phyloP scores from a whole-genome alignment of 805 yeast species.

The Lachancea meyersii region DNA sequence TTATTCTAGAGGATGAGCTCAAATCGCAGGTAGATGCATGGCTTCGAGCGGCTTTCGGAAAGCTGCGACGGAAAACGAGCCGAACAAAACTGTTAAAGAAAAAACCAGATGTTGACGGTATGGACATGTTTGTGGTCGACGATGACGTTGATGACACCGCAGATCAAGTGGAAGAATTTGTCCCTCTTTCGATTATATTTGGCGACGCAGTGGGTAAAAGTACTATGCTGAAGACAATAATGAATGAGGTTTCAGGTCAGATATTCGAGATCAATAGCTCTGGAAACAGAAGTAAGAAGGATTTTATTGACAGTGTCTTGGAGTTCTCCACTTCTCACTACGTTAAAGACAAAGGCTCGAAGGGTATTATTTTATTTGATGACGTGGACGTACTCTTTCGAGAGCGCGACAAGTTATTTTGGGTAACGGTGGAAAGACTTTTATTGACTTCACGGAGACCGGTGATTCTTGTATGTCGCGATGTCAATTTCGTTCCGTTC shows the following conservation, averaged over 20 bases:
- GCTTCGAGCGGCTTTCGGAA: constrained; percentile 31
- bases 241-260: constrained; percentile 56
- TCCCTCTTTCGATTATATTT: constrained; percentile 57
- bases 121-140: constrained; percentile 33
- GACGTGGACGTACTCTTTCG: constrained; percentile 80
- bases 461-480: constrained; percentile 58
- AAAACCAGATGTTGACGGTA: constrained; percentile 19
- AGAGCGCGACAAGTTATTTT: constrained; percentile 69
- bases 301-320: constrained; percentile 54
- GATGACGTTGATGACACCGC: constrained; percentile 16
- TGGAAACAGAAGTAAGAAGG: constrained; percentile 66
- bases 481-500: constrained; percentile 42
- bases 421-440: constrained; percentile 63
- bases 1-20: constrained; percentile 24
- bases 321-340: constrained; percentile 82
- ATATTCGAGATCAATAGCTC: constrained; percentile 78
- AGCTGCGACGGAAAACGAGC: constrained; percentile 31
- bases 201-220: constrained; percentile 84
- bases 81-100: constrained; percentile 32
- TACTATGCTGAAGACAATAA: constrained; percentile 60
- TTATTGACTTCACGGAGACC: constrained; percentile 62
- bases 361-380: constrained; percentile 72
- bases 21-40: constrained; percentile 26
- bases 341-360: constrained; percentile 47
- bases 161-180: constrained; percentile 33